Evolutionary conservation across 2,329 filamentous ascomycete species (phyloP).

Genomic region (Hymenotorrendiella dingleyae): DNA sequence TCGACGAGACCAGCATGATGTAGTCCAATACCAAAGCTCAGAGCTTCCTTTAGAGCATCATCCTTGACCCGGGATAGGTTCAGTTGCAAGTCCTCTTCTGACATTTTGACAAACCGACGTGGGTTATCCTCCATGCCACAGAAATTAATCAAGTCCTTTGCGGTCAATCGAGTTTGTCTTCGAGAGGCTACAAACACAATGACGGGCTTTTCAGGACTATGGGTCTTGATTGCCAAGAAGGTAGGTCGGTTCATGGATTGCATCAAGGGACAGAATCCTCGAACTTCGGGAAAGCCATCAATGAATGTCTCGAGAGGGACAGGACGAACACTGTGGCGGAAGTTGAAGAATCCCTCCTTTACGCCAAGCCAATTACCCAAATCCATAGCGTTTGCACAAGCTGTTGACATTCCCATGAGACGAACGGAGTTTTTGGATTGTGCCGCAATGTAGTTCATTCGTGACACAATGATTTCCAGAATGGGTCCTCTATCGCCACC

Average conservation of each 20-base stretch:
- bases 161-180: conserved; percentile 88
- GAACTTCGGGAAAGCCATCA: conserved; percentile 90
- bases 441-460: conserved; percentile 98
- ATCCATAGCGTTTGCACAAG: conserved; percentile 91
- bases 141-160: conserved; percentile 92
- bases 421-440: conserved; percentile 86
- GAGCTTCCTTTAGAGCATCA: conserved; percentile 83
- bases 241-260: conserved; percentile 98
- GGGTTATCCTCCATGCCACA: conserved; percentile 99
- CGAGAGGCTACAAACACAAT: conserved; percentile 98
- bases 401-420: conserved; percentile 97
- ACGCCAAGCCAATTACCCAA: conserved; percentile 96
- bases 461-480: conserved; percentile 88
- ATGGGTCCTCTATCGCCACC: conserved; percentile 95
- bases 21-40: conserved; percentile 93
- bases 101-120: conserved; percentile 86
- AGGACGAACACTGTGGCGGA: conserved; percentile 91
- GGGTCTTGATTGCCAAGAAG: conserved; percentile 91
- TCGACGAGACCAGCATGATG: conserved; percentile 97
- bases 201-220: conserved; percentile 93
- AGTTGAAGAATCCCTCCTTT: conserved; percentile 94
- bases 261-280: conserved; percentile 96
- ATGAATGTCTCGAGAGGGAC: conserved; percentile 96
- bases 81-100: conserved; percentile 84
- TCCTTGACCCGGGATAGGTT: conserved; percentile 91